These are phyloP conservation scores for Aleurites moluccanus DNA, from an alignment of 441 rosid genomes.

Conservation along the genomic window DNA sequence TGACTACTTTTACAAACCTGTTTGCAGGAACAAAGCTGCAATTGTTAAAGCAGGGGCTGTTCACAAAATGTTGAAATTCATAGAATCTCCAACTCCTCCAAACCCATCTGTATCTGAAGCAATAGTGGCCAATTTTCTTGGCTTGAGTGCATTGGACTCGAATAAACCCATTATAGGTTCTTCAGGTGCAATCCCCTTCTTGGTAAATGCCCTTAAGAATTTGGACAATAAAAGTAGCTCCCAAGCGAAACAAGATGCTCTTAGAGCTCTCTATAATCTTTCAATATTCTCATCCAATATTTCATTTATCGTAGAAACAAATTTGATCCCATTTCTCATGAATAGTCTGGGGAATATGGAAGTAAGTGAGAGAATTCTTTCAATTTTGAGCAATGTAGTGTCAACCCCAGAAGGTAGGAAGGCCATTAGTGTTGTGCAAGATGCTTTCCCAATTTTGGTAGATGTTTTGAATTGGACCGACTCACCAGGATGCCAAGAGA, in stretches of 20 bases:
- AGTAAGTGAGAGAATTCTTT: slow-evolving; percentile 77
- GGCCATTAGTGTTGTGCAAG: slow-evolving; percentile 52
- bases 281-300: slow-evolving; percentile 66
- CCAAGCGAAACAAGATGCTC: slow-evolving; percentile 84
- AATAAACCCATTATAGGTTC: slow-evolving; percentile 93
- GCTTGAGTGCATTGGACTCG: slow-evolving; percentile 83
- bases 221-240: slow-evolving; percentile 35
- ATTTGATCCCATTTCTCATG: slow-evolving; percentile 56
- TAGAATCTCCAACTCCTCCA: slow-evolving; percentile 55
- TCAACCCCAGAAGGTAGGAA: slow-evolving; percentile 84
- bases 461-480: slow-evolving; percentile 93
- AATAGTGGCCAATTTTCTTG: slow-evolving; percentile 85
- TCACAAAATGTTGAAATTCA: slow-evolving; percentile 86
- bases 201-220: slow-evolving; percentile 60
- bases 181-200: slow-evolving; percentile 84
- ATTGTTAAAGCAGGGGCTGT: slow-evolving; percentile 95
- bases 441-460: slow-evolving; percentile 70
- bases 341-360: slow-evolving; percentile 85
- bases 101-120: slow-evolving; percentile 70
- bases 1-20: not conserved
- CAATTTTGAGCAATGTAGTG: slow-evolving; percentile 72
- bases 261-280: slow-evolving; percentile 85
- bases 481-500: slow-evolving; percentile 94
- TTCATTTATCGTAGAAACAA: slow-evolving; percentile 58
- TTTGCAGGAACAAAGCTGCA: slow-evolving; percentile 88